These are phyloP conservation scores for Cyberlindnera veronae DNA, from an alignment of 805 yeast species.

Conservation along the genomic window DNA sequence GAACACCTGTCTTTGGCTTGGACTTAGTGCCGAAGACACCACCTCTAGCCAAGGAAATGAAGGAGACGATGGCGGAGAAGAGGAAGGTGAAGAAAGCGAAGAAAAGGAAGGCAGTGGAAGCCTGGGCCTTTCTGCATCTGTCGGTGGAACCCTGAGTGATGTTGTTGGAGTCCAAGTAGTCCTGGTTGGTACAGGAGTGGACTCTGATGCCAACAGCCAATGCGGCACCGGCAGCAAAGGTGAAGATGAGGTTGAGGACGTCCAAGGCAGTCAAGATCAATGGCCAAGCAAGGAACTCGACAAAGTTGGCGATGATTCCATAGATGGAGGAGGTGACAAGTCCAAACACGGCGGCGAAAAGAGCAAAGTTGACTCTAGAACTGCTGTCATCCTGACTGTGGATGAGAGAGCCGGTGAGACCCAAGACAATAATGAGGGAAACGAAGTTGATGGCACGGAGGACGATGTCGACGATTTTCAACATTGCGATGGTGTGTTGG, in stretches of 20 bases:
- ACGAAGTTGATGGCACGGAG: constrained; percentile 74
- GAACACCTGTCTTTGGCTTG: constrained; percentile 76
- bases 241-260: constrained; percentile 85
- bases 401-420: constrained; percentile 85
- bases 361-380: constrained; percentile 84
- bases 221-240: constrained; percentile 93
- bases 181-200: constrained; percentile 77
- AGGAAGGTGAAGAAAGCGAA: constrained; percentile 76
- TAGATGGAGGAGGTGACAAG: constrained; percentile 75
- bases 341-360: constrained; percentile 87
- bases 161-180: constrained; percentile 60
- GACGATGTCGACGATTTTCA: constrained; percentile 61
- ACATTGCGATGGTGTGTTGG: constrained; percentile 28
- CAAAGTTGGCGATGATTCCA: constrained; percentile 73
- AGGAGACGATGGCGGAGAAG: constrained; percentile 53
- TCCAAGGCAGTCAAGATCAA: constrained; percentile 69
- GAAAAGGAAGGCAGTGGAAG: constrained; percentile 76
- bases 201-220: constrained; percentile 85
- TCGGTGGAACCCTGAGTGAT: constrained; percentile 72
- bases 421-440: constrained; percentile 75
- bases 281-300: constrained; percentile 86
- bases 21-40: constrained; percentile 52
- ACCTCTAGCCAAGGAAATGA: constrained; percentile 53
- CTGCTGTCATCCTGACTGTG: constrained; percentile 52
- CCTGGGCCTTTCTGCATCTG: constrained; percentile 96